Conservation (phyloP, 805 yeast genomes). For the Teunomyces atbi region DNA sequence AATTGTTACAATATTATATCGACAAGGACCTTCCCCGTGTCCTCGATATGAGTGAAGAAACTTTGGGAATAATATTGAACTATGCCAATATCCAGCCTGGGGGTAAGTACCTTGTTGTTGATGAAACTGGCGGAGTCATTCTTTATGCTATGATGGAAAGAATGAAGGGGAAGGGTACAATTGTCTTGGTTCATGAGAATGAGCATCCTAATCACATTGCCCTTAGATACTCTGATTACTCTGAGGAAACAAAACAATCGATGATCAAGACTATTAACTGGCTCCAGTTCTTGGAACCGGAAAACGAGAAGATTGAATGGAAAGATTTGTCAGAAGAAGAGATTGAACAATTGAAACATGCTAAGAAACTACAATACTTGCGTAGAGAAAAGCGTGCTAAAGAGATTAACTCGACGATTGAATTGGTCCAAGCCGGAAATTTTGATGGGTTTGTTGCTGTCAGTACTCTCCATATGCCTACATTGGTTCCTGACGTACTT, state of each 20-base stretch:
- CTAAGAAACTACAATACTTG: slow-evolving; percentile 63
- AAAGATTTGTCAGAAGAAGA: slow-evolving; percentile 50
- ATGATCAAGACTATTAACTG: slow-evolving; percentile 72
- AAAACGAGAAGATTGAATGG: slow-evolving; percentile 49
- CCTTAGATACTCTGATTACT: slow-evolving; percentile 62
- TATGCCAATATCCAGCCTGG: slow-evolving; percentile 85
- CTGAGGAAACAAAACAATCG: slow-evolving; percentile 48
- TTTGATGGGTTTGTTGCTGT: slow-evolving; percentile 78
- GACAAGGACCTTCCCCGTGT: slow-evolving; percentile 75
- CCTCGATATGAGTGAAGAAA: slow-evolving; percentile 81
- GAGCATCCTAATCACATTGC: slow-evolving; percentile 86
- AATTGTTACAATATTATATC: slow-evolving; percentile 66
- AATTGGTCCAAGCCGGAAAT: slow-evolving; percentile 47
- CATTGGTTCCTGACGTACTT: slow-evolving; percentile 60
- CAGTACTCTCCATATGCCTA: slow-evolving; percentile 66
- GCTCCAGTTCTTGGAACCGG: slow-evolving; percentile 82
- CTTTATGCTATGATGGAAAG: slow-evolving; percentile 85
- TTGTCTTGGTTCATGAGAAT: slow-evolving; percentile 82
- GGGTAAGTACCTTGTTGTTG: slow-evolving; percentile 83
- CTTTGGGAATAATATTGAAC: slow-evolving; percentile 73
- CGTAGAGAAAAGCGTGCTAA: slow-evolving; percentile 60
- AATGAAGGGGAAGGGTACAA: slow-evolving; percentile 73
- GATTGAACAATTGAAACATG: slow-evolving; percentile 52
- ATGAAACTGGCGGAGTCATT: slow-evolving; percentile 93
- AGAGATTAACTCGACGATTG: slow-evolving; percentile 49